Conservation (phyloP, 495 filamentous ascomycete species). For the Glutinoglossum americanum region DNA sequence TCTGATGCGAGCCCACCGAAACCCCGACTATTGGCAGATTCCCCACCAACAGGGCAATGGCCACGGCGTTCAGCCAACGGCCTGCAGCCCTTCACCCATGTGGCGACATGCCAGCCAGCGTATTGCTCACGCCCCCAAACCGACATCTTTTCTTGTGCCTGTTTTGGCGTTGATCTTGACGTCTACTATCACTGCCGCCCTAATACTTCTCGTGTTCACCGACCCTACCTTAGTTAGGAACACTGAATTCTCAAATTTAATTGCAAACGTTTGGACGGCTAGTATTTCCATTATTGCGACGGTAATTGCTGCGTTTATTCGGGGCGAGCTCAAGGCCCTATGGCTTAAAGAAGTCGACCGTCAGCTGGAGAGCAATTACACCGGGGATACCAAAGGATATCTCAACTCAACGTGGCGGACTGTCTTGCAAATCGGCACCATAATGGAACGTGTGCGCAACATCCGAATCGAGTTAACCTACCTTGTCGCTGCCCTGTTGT, state of each 20-base stretch:
- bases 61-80: no score
- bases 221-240: neutral
- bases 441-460: neutral
- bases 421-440: neutral
- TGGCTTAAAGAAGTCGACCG: neutral
- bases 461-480: neutral
- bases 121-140: no score
- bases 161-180: neutral
- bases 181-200: neutral
- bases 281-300: neutral
- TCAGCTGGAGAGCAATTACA: neutral
- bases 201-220: neutral
- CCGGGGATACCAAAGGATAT: neutral
- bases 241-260: neutral
- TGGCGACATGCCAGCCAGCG: no score
- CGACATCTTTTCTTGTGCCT: no score
- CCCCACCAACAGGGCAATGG: no score
- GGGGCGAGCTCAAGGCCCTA: neutral
- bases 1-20: no score
- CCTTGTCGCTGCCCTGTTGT: neutral
- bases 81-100: no score
- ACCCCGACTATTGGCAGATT: no score
- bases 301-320: neutral
- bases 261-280: neutral
- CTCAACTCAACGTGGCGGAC: neutral